Evolutionary conservation across 1,139 yeast genomes (phyloP), one percentile per base, ranked within the genome.

Genomic region (Sugiyamaella grinbergsii): DNA sequence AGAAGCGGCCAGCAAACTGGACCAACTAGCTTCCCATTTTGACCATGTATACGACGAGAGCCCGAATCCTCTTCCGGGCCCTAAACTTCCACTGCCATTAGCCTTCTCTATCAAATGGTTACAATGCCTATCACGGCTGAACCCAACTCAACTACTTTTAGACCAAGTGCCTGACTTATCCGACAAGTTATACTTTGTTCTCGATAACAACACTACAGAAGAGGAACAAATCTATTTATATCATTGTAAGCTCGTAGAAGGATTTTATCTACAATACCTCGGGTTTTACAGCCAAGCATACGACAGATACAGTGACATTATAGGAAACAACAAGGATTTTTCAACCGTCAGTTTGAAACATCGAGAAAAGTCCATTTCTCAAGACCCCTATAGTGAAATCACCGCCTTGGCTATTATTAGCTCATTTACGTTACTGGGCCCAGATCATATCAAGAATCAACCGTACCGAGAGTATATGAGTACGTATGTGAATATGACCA

Each of bases 241-340:
- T 29, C 44, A 41, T 29, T 41, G 44, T 41, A 41, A 41, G 22
- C 44, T 41, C 10, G 28, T 41, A 22, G 41, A 43, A 16, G 47
- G 41, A 11, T 19, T 43, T 7, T 43, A 32, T 22, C 13, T 34
- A 18, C 47, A 43, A 15, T 33, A 24, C 3, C 8, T 43, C 11
- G 47, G 47, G 8, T 43, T 15, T 24, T 43, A 24, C 11, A 24
- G 19, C 13, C 41, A 36, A n/a, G 40, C 47, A 4, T 34, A 15
- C 16, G 16, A 23, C 8, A 13, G 19, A 15, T 43, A 34, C n/a
- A n/a, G 19, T 6, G 47, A 43, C 24, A 43, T 43, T 34, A 34
- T 43, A 18, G 32, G 19, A 7, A 16, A 16, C 13, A 34, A 16
- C 3, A 23, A 23, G 2, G 33, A 43, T 4, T 34, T 43, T 34